Conservation (phyloP, 139 green algal species). For the Choricystis sp. region DNA sequence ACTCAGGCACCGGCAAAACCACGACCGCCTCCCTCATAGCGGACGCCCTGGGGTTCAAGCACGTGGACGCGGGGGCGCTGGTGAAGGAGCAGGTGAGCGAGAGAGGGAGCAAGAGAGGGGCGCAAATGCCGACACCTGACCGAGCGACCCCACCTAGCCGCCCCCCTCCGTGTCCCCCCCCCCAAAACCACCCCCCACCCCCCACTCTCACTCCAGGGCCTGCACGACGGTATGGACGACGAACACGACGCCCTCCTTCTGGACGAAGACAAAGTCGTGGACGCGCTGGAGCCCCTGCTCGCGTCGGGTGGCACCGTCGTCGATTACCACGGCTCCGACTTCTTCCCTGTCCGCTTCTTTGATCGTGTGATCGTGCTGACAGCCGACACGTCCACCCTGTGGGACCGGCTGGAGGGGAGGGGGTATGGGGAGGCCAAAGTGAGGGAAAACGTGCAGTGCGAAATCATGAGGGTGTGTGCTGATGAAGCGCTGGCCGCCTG, state of each 20-base stretch:
- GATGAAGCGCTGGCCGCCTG: slow-evolving; percentile 92
- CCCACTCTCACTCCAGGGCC: slow-evolving; percentile 9
- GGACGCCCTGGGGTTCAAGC: slow-evolving; percentile 26
- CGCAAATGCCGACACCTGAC: too few relatives aligned
- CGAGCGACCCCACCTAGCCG: too few relatives aligned
- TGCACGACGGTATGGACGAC: slow-evolving; percentile 75
- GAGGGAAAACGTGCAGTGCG: slow-evolving; percentile 89
- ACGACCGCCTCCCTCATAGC: slow-evolving; percentile 51
- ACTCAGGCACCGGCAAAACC: slow-evolving; percentile 93
- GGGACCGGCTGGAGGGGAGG: slow-evolving; percentile 68
- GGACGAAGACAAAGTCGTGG: slow-evolving; percentile 93
- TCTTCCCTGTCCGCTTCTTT: slow-evolving; percentile 98
- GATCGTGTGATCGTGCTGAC: slow-evolving; percentile 89
- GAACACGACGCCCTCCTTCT: slow-evolving; percentile 68
- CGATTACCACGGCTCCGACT: slow-evolving; percentile 93
- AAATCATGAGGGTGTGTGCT: slow-evolving; percentile 92
- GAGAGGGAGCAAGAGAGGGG: too few relatives aligned
- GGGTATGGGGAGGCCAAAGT: slow-evolving; percentile 78
- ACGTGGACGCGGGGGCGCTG: slow-evolving; percentile 75
- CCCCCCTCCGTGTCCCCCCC: too few relatives aligned
- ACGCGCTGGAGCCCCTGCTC: slow-evolving; percentile 76
- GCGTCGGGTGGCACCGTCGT: slow-evolving; percentile 64
- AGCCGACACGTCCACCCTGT: slow-evolving; percentile 79
- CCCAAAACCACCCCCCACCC: too few relatives aligned
- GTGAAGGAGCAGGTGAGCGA: slow-evolving; percentile 46